phyloP scores from a whole-genome alignment of 73 alveolate genomes.

The Stentor roeselii region DNA sequence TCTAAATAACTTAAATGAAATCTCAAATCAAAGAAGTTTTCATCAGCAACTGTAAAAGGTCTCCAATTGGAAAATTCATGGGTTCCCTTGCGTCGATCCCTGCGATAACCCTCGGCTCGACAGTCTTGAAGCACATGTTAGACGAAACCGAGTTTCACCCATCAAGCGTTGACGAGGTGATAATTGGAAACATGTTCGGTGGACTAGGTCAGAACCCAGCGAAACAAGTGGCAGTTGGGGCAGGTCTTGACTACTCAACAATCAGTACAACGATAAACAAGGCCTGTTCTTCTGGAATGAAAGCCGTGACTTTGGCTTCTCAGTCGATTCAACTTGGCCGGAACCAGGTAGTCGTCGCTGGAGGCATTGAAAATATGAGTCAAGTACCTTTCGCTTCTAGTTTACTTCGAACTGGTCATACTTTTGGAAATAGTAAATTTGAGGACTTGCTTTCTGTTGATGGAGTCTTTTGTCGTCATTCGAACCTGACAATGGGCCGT shows the following conservation, averaged over 20 bases:
- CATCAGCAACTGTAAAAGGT: slow-evolving; percentile 13
- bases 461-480: neutral
- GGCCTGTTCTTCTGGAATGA: slow-evolving; percentile 81
- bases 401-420: neutral
- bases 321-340: slow-evolving; percentile 74
- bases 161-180: slow-evolving; percentile 5
- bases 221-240: neutral
- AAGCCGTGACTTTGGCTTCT: slow-evolving; percentile 80
- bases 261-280: neutral
- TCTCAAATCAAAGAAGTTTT: neutral
- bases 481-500: slow-evolving; percentile 54
- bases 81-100: slow-evolving; percentile 19
- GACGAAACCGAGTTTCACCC: neutral
- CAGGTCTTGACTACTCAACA: slow-evolving; percentile 6
- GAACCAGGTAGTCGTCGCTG: slow-evolving; percentile 63
- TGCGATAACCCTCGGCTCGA: slow-evolving; percentile 14
- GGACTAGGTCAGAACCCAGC: slow-evolving; percentile 23
- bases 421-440: neutral
- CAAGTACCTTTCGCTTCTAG: slow-evolving; percentile 68
- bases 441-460: neutral
- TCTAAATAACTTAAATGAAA: neutral
- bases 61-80: slow-evolving; percentile 28
- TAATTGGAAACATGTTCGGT: slow-evolving; percentile 18
- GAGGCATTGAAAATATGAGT: slow-evolving; percentile 86
- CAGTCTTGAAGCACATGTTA: neutral